Evolutionary conservation across 768 basidiomycete species (phyloP).

Genomic region (Kwoniella dendrophila): DNA sequence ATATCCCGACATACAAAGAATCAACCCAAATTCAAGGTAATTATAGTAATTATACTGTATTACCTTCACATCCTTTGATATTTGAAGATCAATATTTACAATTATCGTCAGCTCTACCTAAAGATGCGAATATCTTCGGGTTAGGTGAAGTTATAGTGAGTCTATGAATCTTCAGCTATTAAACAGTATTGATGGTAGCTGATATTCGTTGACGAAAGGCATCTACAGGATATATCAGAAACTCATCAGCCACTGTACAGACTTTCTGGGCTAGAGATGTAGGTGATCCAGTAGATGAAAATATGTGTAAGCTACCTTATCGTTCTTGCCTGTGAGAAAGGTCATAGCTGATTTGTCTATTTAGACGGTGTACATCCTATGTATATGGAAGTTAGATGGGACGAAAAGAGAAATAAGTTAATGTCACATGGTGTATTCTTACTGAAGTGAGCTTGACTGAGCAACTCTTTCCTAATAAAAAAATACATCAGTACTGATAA

Average conservation of each 20-base stretch:
- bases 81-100: constrained; percentile 78
- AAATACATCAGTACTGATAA: background rate
- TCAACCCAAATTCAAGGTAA: constrained; percentile 59
- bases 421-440: constrained; percentile 76
- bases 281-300: constrained; percentile 48
- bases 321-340: background rate
- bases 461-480: background rate
- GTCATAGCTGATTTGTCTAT: constrained; percentile 4
- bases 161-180: background rate
- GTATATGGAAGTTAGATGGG: constrained; percentile 33
- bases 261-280: constrained; percentile 36
- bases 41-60: constrained; percentile 62
- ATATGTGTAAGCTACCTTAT: constrained; percentile 30
- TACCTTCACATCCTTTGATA: constrained; percentile 67
- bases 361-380: constrained; percentile 39
- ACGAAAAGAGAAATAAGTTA: constrained; percentile 58
- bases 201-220: background rate
- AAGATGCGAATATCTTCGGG: constrained; percentile 71
- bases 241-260: constrained; percentile 28
- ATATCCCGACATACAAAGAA: constrained; percentile 66
- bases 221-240: constrained; percentile 23
- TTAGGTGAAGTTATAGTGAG: constrained; percentile 63
- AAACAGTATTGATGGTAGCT: background rate
- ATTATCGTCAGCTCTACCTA: constrained; percentile 66
- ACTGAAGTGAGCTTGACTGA: constrained; percentile 57